phyloP scores from a whole-genome alignment of 169 alveolate genomes.

The Eimeria sp. region DNA sequence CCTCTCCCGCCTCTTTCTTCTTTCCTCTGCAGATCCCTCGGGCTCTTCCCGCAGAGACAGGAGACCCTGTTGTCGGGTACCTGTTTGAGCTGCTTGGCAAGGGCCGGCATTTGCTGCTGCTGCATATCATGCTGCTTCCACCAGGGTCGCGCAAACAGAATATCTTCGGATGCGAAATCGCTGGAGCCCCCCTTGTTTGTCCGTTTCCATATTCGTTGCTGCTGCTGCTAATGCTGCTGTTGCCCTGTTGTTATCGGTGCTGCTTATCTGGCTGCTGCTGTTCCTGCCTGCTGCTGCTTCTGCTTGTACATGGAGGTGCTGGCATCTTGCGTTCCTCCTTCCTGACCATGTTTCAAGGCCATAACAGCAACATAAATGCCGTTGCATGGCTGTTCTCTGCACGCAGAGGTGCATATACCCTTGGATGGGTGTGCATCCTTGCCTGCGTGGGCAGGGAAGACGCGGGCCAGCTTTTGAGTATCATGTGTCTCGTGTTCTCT shows the following conservation, averaged over 20 bases:
- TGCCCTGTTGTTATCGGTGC: conserved; percentile 34
- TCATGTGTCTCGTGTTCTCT: not conserved
- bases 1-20: too few species aligned
- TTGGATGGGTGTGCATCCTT: too few species aligned
- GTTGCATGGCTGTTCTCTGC: too few species aligned
- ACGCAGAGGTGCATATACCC: too few species aligned
- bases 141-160: conserved; percentile 52
- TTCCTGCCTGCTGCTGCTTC: too few species aligned
- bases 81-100: conserved; percentile 67
- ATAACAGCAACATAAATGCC: too few species aligned
- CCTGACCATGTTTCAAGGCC: not conserved
- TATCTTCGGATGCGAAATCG: conserved; percentile 73
- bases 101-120: conserved; percentile 29
- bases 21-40: too few species aligned
- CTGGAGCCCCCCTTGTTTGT: conserved; percentile 77
- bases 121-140: conserved; percentile 56
- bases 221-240: not conserved
- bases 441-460: too few species aligned
- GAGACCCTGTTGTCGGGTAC: conserved; percentile 48
- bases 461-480: too few species aligned
- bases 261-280: not conserved
- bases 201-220: not conserved
- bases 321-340: not conserved
- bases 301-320: not conserved
- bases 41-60: not conserved